phyloP scores from a whole-genome alignment of 768 basidiomycete genomes.

The Lactarius indigo region DNA sequence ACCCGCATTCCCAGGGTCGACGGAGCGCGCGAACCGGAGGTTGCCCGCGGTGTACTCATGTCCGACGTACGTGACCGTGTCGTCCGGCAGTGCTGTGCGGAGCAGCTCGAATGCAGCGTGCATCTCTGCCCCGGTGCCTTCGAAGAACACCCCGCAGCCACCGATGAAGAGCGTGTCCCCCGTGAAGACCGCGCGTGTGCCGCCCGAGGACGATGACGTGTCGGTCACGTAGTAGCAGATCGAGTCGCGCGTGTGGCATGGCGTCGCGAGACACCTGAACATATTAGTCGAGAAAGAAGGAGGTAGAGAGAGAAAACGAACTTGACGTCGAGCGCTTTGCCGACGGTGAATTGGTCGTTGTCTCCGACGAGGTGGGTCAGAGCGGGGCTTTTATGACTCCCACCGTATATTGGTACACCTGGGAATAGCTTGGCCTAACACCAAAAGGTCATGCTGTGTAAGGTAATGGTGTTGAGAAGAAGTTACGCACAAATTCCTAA shows the following conservation, averaged over 20 bases:
- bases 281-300: neutral
- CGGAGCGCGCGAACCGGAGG: conserved; percentile 61
- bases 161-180: conserved; percentile 90
- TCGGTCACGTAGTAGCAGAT: conserved; percentile 80
- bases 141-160: conserved; percentile 94
- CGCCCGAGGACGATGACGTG: conserved; percentile 34
- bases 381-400: conserved; percentile 64
- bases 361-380: conserved; percentile 76
- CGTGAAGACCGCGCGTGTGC: conserved; percentile 81
- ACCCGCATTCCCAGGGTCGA: conserved; percentile 62
- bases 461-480: neutral
- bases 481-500: conserved; percentile 43
- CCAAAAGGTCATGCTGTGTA: neutral
- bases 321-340: conserved; percentile 59
- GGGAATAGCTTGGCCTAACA: conserved; percentile 44
- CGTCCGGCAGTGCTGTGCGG: conserved; percentile 64
- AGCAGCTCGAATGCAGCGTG: conserved; percentile 67
- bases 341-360: conserved; percentile 75
- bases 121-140: conserved; percentile 81
- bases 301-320: conserved; percentile 28
- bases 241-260: conserved; percentile 95
- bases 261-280: conserved; percentile 74
- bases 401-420: conserved; percentile 65
- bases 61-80: conserved; percentile 81
- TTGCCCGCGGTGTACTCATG: conserved; percentile 88